phyloP scores from a whole-genome alignment of 2,329 filamentous ascomycete species.

The Scytalidium lignicola region DNA sequence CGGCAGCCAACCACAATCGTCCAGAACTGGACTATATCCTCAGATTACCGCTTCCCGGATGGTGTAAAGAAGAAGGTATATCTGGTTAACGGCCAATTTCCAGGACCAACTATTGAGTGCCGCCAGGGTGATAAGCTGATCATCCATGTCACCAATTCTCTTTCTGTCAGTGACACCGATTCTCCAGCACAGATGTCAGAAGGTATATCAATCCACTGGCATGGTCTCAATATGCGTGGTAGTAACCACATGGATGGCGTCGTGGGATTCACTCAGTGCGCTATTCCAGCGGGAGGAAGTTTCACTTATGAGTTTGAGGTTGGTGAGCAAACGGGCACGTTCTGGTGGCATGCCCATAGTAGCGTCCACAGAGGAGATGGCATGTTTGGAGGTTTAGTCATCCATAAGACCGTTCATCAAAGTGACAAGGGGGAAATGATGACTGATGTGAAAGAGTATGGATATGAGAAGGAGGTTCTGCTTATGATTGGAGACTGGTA shows the following conservation, averaged over 20 bases:
- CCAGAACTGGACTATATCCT: constrained; percentile 35
- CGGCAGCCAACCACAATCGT: constrained; percentile 29
- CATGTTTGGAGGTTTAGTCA: constrained; percentile 40
- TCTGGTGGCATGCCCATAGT: constrained; percentile 39
- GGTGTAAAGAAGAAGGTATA: constrained; percentile 45
- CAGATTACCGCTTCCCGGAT: constrained; percentile 37
- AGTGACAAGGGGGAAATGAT: constrained; percentile 7
- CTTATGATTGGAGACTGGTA: constrained; percentile 47
- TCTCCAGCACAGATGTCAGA: not conserved
- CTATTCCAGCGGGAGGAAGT: not conserved
- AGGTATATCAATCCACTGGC: constrained; percentile 40
- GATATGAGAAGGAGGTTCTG: constrained; percentile 35
- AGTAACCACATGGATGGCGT: constrained; percentile 3
- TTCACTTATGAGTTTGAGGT: constrained; percentile 1
- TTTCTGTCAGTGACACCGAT: constrained; percentile 26
- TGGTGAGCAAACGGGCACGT: constrained; percentile 14
- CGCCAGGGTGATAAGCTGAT: constrained; percentile 40
- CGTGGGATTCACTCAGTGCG: constrained; percentile 1
- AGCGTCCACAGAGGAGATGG: constrained; percentile 38
- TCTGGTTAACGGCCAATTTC: constrained; percentile 51
- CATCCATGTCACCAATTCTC: constrained; percentile 35
- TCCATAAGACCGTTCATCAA: constrained; percentile 30
- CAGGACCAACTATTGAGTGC: constrained; percentile 57
- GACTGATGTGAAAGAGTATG: constrained; percentile 6
- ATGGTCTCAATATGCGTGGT: constrained; percentile 37